phyloP scores from a whole-genome alignment of 2,329 filamentous ascomycete genomes.

The Epichloe amarillans region DNA sequence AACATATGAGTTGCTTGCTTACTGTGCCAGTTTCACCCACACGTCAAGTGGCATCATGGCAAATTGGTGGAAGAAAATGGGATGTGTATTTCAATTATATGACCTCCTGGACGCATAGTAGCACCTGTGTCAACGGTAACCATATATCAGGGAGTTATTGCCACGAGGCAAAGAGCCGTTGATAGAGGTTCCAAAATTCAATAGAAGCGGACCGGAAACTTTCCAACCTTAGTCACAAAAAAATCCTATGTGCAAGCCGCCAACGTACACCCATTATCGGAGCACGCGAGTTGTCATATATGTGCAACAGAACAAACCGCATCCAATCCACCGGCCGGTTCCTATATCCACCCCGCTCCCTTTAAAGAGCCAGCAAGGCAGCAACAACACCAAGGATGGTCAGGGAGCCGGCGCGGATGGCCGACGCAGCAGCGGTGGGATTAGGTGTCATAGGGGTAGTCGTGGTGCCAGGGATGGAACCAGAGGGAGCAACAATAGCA shows the following conservation, averaged over 20 bases:
- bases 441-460: not conserved
- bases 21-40: too few species aligned
- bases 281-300: conserved; percentile 9
- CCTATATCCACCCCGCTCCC: conserved; percentile 3
- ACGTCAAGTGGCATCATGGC: not conserved
- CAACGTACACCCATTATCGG: conserved; percentile 7
- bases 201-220: not conserved
- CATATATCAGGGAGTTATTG: not conserved
- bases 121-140: not conserved
- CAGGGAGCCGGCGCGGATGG: conserved; percentile 24
- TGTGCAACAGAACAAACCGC: not conserved
- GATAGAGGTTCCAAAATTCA: not conserved
- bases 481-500: conserved; percentile 3
- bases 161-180: not conserved
- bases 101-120: not conserved
- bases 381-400: conserved; percentile 27
- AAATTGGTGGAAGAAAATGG: not conserved
- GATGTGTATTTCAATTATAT: not conserved
- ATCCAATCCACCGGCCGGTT: not conserved
- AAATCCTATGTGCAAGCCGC: conserved; percentile 17
- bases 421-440: conserved; percentile 12
- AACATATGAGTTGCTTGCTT: too few species aligned
- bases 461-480: conserved; percentile 7
- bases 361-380: conserved; percentile 32
- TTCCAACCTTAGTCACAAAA: conserved; percentile 12